A percentile compares a stretch with the other conserved stretches of the same genome.
Evolutionary conservation across 495 filamentous ascomycete genomes (phyloP).

Genomic region (Tuber aestivum): DNA sequence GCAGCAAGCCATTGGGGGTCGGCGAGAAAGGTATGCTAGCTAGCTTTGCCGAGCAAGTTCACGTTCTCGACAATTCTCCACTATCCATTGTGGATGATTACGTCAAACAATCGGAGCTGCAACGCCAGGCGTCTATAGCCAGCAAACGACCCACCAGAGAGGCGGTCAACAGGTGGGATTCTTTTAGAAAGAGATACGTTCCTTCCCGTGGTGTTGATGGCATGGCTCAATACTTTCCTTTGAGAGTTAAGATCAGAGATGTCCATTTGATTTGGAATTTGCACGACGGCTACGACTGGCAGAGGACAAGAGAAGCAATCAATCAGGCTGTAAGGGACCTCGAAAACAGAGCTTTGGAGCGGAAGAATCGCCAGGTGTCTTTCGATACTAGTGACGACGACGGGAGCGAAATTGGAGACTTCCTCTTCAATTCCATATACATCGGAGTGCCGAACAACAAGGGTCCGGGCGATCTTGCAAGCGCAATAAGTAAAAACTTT

Average conservation of each 20-base stretch:
- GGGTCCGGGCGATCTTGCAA: slow-evolving; percentile 71
- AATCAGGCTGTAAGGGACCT: slow-evolving; percentile 79
- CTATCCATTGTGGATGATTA: slow-evolving; percentile 74
- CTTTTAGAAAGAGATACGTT: slow-evolving; percentile 24
- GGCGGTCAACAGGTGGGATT: slow-evolving; percentile 29
- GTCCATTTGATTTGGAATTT: slow-evolving; percentile 96
- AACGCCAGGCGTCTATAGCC: background rate
- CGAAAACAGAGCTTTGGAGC: slow-evolving; percentile 71
- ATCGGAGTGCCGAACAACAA: slow-evolving; percentile 83
- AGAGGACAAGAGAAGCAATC: slow-evolving; percentile 75
- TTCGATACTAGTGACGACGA: slow-evolving; percentile 63
- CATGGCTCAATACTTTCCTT: slow-evolving; percentile 48
- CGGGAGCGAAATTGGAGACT: slow-evolving; percentile 84
- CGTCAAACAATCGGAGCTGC: slow-evolving; percentile 52
- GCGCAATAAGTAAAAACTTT: slow-evolving; percentile 78
- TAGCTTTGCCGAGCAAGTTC: slow-evolving; percentile 56
- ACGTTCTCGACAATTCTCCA: slow-evolving; percentile 44
- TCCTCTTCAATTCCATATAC: slow-evolving; percentile 97
- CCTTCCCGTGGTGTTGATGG: slow-evolving; percentile 6
- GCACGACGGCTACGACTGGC: slow-evolving; percentile 97
- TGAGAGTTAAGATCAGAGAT: slow-evolving; percentile 72
- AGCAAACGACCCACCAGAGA: slow-evolving; percentile 19
- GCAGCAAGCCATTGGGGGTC: slow-evolving; percentile 48
- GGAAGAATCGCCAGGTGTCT: slow-evolving; percentile 50
- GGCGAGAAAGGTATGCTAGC: slow-evolving; percentile 57